Conservation (phyloP, 306 rosid genomes). For the Gynostemma pentaphyllum region DNA sequence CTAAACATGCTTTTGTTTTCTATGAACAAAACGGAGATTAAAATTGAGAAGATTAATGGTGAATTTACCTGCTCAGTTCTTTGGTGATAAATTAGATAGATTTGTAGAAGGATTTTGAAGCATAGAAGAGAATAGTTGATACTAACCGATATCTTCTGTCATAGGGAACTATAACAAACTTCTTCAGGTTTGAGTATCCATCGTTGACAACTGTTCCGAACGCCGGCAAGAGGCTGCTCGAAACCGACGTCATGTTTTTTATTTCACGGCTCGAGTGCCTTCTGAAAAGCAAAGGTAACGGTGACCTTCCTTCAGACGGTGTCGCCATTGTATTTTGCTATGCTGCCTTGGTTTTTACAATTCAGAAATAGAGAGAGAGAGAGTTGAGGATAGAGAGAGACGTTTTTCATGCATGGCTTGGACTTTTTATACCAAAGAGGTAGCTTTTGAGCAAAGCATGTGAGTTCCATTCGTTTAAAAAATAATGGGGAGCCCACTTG, state of each 20-base stretch:
- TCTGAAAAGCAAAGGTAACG: conserved; percentile 32
- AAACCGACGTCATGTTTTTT: conserved; percentile 50
- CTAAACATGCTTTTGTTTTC: no score
- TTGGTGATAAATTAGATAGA: no score
- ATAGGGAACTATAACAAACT: conserved; percentile 47
- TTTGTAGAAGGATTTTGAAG: no score
- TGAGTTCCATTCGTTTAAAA: conserved; percentile 13
- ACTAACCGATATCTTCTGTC: conserved; percentile 56
- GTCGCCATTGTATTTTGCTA: conserved; percentile 15
- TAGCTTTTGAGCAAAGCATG: not conserved
- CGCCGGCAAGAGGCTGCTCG: conserved; percentile 62
- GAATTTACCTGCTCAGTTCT: no score
- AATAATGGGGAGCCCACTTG: no score
- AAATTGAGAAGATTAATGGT: not conserved
- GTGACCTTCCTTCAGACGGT: conserved; percentile 21
- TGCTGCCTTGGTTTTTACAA: not conserved
- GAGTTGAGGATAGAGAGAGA: conserved; percentile 4
- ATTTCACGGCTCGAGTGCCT: conserved; percentile 42
- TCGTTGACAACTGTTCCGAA: conserved; percentile 46
- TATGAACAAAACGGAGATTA: no score
- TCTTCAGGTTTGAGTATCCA: conserved; percentile 35
- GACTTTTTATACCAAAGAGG: conserved; percentile 7
- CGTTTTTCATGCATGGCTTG: not conserved
- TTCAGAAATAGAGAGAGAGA: not conserved
- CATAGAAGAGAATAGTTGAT: not conserved